These are phyloP conservation scores for Ophiorrhiza pumila DNA, from an alignment of 257 asterid genomes.

Conservation along the genomic window DNA sequence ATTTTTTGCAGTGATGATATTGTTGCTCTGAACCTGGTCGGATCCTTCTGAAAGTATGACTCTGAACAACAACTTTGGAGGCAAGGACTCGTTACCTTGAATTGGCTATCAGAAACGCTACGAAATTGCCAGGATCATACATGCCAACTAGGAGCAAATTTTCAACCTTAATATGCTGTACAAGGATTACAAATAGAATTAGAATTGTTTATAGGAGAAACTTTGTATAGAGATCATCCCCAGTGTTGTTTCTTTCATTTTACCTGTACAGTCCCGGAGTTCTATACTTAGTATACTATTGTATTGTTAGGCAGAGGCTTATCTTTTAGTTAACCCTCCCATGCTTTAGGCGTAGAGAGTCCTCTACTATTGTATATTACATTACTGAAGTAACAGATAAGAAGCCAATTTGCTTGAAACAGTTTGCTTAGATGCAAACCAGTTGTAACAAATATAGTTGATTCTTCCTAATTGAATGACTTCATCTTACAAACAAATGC, in stretches of 20 bases:
- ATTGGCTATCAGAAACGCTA: too few relatives aligned
- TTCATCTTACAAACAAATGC: too few relatives aligned
- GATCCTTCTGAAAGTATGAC: background rate
- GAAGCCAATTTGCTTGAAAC: background rate
- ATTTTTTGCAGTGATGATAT: background rate
- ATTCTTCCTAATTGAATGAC: too few relatives aligned
- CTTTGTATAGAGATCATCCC: background rate
- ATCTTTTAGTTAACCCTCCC: background rate
- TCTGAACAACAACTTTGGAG: background rate
- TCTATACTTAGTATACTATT: background rate
- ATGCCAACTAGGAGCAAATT: background rate
- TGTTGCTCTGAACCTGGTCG: background rate
- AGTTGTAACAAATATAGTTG: too few relatives aligned
- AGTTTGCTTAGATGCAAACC: background rate
- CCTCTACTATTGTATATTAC: background rate
- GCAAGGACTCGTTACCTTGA: background rate
- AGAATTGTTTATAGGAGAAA: background rate
- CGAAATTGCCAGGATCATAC: background rate
- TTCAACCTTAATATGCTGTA: background rate
- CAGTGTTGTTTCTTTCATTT: background rate
- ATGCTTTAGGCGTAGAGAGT: background rate
- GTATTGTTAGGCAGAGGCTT: background rate
- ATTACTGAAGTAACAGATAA: background rate
- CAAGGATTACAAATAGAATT: background rate
- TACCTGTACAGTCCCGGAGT: constrained; percentile 7